These are phyloP conservation scores for Liquidambar formosana DNA, from an alignment of 164 flowering plant genomes.

Conservation along the genomic window DNA sequence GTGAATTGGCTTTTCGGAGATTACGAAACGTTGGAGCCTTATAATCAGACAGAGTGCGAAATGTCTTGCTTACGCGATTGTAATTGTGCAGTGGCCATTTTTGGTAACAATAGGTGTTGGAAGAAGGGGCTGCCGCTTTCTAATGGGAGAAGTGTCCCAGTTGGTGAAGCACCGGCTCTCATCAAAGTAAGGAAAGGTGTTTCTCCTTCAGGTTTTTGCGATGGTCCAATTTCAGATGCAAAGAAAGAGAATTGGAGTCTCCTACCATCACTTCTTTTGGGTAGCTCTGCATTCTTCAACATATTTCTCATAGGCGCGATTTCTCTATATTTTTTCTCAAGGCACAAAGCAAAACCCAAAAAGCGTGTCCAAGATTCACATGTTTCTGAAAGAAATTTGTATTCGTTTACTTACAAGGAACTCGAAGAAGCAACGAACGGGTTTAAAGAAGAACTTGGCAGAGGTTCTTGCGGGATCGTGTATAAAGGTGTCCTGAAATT, in stretches of 20 bases:
- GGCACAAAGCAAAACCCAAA: background rate
- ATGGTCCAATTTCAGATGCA: too few species aligned
- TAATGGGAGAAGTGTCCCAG: background rate
- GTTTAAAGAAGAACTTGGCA: constrained; percentile 13
- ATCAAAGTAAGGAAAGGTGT: constrained; percentile 3
- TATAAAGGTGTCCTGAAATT: too few species aligned
- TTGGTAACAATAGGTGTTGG: background rate
- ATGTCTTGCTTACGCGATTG: background rate
- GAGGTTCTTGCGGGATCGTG: constrained; percentile 22
- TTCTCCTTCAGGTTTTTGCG: background rate
- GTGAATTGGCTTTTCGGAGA: too few species aligned
- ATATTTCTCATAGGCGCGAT: background rate
- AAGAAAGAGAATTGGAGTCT: background rate
- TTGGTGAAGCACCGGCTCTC: constrained; percentile 7
- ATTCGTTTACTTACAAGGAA: too few species aligned
- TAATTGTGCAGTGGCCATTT: constrained; percentile 1
- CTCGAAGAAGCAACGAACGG: constrained; percentile 16
- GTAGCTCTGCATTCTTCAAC: constrained; percentile 6
- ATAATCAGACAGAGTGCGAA: background rate
- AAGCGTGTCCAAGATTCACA: background rate
- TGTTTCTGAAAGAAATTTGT: background rate
- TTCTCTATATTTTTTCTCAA: background rate
- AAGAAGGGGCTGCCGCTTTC: constrained; percentile 4
- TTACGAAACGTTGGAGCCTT: too few species aligned
- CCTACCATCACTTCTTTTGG: constrained; percentile 1